Conservation (phyloP, 2,329 filamentous ascomycete genomes). For the Cladosporium oxysporum region DNA sequence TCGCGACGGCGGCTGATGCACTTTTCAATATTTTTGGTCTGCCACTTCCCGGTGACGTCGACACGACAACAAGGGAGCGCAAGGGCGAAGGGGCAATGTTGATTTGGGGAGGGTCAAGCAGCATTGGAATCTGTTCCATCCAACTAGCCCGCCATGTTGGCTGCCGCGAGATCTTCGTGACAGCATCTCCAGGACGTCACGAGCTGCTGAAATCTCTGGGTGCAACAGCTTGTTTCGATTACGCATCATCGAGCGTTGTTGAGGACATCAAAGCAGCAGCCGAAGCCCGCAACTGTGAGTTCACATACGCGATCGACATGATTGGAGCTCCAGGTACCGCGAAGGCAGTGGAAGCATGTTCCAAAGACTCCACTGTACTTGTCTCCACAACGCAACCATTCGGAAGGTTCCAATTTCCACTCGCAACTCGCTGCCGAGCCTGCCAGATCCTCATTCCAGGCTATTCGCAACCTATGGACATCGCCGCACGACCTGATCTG, state of each 20-base stretch:
- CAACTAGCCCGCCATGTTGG: not conserved
- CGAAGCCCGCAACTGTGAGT: not conserved
- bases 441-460: not conserved
- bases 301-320: not conserved
- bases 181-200: not conserved
- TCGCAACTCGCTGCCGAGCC: not conserved
- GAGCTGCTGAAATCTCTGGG: not conserved
- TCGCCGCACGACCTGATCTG: not conserved
- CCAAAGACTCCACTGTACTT: not conserved
- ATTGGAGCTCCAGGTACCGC: not conserved
- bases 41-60: not conserved
- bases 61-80: not conserved
- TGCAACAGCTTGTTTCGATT: not conserved
- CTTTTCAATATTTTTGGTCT: not conserved
- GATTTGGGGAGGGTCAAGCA: not conserved
- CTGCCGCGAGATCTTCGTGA: not conserved
- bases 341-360: not conserved
- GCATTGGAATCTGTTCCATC: not conserved
- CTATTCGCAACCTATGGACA: not conserved
- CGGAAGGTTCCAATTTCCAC: not conserved
- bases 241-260: not conserved
- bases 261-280: not conserved
- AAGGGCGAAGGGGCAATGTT: not conserved
- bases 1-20: not conserved
- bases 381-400: not conserved